Evolutionary conservation across 768 basidiomycete species (phyloP), one percentile per base, ranked within the genome.

Genomic region (Tylopilus cervinicoccineus): DNA sequence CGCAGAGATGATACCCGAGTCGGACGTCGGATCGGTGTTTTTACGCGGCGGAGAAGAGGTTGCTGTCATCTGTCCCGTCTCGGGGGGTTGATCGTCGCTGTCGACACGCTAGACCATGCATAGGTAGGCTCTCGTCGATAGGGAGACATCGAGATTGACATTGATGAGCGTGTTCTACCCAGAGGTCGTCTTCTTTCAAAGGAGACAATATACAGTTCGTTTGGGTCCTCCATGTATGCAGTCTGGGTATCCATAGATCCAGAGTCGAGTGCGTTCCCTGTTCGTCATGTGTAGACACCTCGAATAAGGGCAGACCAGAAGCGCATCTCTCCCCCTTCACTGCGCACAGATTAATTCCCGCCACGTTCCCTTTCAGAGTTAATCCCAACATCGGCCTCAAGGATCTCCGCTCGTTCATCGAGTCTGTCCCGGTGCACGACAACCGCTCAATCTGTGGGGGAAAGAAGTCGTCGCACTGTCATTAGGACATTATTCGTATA

Each of bases 31-130:
- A 13, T 55, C 52, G 1, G 67, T 78, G 17, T 48, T 69, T 12
- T 64, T 92, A 38, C 73, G 65, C 38, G 85, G 86, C 11, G 88
- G 86, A 19, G 87, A 91, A 63, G 84, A 87, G 57, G 78, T 90
- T 8, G 87, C 83, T 13, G 75, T 91, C 22, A 91, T 92, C 36
- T 85, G 84, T 55, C 88, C 86, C 9, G 88, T 91, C 0, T 88
- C 86, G 44, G 89, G 90, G 5, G 88, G 88, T 27, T 89, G 49
- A 62, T 33, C 45, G 27, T 8, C 9, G 26, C 26, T 9, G 5
- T 27, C 26, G 9, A 9, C 26, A 27, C 26, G 5, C 26, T 27
- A 5, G 26, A 9, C 26, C 9, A 27, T 9, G n/a, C 26, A 27
- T 9, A 27, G 5, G 26, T 27, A 5, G 26, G 26, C 26, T 5